A percentile compares a stretch with the other conserved stretches of the same genome.
Evolutionary conservation across 169 alveolate genomes (phyloP).

Genomic region (Plasmodium reichenowi): DNA sequence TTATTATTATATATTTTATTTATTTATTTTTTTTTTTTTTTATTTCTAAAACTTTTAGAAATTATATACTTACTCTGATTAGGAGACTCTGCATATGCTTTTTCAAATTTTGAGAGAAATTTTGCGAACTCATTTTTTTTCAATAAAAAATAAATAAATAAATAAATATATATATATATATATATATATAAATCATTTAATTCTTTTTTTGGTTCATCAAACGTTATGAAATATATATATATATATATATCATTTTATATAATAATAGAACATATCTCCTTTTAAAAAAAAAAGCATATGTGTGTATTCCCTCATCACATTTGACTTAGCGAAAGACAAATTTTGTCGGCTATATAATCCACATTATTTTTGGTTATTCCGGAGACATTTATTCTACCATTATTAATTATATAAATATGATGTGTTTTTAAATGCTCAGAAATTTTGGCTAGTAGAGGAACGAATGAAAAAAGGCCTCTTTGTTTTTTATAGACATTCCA

Average conservation of each 20-base stretch:
- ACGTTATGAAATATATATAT: no score
- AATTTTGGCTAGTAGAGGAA: slow-evolving; percentile 37
- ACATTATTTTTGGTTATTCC: slow-evolving; percentile 41
- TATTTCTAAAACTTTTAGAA: neutral
- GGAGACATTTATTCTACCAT: slow-evolving; percentile 72
- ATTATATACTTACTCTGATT: slow-evolving; percentile 43
- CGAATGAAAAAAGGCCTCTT: slow-evolving; percentile 55
- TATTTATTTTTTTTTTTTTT: no score
- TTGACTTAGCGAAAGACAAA: slow-evolving; percentile 29
- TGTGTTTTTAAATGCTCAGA: slow-evolving; percentile 28
- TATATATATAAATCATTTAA: slow-evolving; percentile 1
- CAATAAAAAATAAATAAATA: no score
- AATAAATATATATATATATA: neutral
- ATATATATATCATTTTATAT: neutral
- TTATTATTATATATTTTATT: no score
- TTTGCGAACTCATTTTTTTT: slow-evolving; percentile 63
- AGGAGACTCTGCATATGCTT: slow-evolving; percentile 76
- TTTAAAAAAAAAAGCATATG: neutral
- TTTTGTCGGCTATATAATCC: slow-evolving; percentile 51
- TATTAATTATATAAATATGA: slow-evolving; percentile 51
- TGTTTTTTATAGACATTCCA: slow-evolving; percentile 74
- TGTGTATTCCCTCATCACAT: neutral
- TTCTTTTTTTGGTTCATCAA: slow-evolving; percentile 19
- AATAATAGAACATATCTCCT: slow-evolving; percentile 3
- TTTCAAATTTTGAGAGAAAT: slow-evolving; percentile 60